Conservation (phyloP, 2,329 filamentous ascomycete species). For the Pseudopithomyces chartarum region DNA sequence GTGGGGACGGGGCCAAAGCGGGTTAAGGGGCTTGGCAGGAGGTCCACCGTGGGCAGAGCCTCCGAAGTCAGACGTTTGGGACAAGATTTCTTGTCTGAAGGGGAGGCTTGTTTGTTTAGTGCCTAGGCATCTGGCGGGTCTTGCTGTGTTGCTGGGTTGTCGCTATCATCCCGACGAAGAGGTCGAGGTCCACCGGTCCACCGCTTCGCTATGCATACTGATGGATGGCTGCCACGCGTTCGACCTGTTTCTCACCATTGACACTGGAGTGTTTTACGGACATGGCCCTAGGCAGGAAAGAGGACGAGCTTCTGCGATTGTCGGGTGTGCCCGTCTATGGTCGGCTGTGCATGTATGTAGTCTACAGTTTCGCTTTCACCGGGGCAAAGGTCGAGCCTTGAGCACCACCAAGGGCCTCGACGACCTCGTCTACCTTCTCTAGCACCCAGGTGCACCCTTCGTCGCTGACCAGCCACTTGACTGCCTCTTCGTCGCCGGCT, state of each 20-base stretch:
- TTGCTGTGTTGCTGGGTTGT: no score
- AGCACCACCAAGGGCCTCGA: slow-evolving; percentile 44
- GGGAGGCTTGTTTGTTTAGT: slow-evolving; percentile 4
- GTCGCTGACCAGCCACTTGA: slow-evolving; percentile 66
- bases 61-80: slow-evolving; percentile 14
- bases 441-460: slow-evolving; percentile 69
- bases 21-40: slow-evolving; percentile 3
- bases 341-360: not conserved
- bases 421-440: slow-evolving; percentile 65
- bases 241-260: not conserved
- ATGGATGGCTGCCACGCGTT: no score
- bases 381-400: slow-evolving; percentile 38
- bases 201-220: no score
- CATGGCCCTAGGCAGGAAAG: no score
- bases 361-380: slow-evolving; percentile 31
- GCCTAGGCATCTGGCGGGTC: no score
- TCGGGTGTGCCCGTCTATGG: no score
- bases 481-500: slow-evolving; percentile 58
- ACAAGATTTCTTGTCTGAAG: slow-evolving; percentile 8
- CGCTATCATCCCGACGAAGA: no score
- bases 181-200: no score
- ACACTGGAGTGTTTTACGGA: no score
- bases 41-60: slow-evolving; percentile 5
- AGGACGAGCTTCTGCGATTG: no score
- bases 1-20: not conserved